Base-by-base conservation (phyloP, 2,329 filamentous ascomycete genomes). In the Phyllosticta ampelicida region DNA sequence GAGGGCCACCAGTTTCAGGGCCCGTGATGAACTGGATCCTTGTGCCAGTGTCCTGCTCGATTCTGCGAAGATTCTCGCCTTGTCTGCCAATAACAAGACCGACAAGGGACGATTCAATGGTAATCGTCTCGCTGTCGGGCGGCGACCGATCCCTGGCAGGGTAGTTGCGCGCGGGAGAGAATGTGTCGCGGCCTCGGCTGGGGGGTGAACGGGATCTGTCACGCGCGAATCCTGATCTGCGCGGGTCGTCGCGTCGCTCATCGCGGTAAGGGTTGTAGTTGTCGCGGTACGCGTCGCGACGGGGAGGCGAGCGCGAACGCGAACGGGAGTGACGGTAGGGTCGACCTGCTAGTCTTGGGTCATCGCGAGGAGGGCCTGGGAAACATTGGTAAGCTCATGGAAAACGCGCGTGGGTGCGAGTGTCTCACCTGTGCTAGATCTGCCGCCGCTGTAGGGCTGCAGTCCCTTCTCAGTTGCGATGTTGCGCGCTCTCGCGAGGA, bases 21-120 rank as follows among this genome's bases (percentile, higher is more conserved):
- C 88, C 82, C 30, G 90, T 87, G 60, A 95, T 80, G 69, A 96
- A 96, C 73, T 96, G 90, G 23, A 96, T 90, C 60, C 90, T 81
- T 65, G 90, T 91, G 56, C 84, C 84, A 53, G 86, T 90, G 65
- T 95, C 89, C 51, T 82, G 78, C 72, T 96, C 91, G 63, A 96
- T 89, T 60, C 89, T 85, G 64, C 89, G 81, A 50, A 96, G 77
- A 65, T 95, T 96, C 74, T 96, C 91, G 64, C 90, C 90, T 68
- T 91, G 87, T 61, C 90, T 84, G 56, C 90, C 90, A 68, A 96
- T 96, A 67, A 96, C 95, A 30, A 96, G 78, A 49, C 90, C 90
- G 55, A 96, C 90, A 53, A 95, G 80, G 65, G 85, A 88, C 20
- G 89, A 90, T 69, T 95, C 90, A 66, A 96, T 90, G 66, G 87